Evolutionary conservation across 176 grass and related monocot species (phyloP).

Genomic region (Phragmites australis): DNA sequence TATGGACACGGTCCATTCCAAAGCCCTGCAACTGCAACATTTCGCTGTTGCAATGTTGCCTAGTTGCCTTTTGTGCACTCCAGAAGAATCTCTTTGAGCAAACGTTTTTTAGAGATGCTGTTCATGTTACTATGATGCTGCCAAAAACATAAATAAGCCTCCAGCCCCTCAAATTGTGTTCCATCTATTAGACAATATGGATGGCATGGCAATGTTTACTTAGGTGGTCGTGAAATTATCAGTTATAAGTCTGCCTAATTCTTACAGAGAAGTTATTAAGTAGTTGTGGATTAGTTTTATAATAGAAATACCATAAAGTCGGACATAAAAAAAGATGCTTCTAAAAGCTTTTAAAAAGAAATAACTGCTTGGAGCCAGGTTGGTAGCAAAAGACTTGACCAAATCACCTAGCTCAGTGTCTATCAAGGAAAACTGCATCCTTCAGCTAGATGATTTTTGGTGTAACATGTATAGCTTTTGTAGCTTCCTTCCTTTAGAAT

Average conservation of each 20-base stretch:
- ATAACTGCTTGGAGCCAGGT: neutral
- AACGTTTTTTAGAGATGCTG: neutral
- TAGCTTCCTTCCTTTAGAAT: neutral
- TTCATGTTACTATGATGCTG: neutral
- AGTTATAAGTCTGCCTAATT: neutral
- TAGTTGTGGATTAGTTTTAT: constrained; percentile 20
- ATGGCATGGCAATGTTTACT: neutral
- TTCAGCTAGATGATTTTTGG: neutral
- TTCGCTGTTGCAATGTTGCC: neutral
- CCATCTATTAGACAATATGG: neutral
- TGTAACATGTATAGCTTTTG: neutral
- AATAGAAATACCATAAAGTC: neutral
- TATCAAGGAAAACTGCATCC: neutral
- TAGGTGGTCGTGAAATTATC: neutral
- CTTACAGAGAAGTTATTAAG: neutral
- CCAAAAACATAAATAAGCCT: neutral
- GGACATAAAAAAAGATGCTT: neutral
- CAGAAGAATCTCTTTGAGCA: neutral
- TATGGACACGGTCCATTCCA: neutral
- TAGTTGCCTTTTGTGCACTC: constrained; percentile 18
- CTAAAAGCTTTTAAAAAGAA: neutral
- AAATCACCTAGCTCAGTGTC: neutral
- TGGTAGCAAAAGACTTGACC: neutral
- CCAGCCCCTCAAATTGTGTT: neutral
- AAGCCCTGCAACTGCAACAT: neutral